Evolutionary conservation across 2,329 filamentous ascomycete genomes (phyloP).

Genomic region (Lithohypha guttulata): DNA sequence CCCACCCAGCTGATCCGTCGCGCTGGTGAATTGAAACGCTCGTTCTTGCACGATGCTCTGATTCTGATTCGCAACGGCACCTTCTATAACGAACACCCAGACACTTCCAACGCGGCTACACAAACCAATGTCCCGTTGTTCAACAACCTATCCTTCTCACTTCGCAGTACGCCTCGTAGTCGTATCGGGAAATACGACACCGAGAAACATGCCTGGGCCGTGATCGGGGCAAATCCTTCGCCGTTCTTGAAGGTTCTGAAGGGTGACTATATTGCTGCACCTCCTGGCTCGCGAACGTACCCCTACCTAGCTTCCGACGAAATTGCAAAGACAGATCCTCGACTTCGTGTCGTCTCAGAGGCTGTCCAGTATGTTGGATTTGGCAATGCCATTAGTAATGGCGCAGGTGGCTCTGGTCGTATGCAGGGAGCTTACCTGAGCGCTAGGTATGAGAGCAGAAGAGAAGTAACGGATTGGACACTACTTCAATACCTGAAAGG

Average conservation of each 20-base stretch:
- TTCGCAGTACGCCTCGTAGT: constrained; percentile 42
- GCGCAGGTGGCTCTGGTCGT: constrained; percentile 39
- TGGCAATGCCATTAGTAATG: constrained; percentile 55
- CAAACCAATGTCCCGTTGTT: constrained; percentile 76
- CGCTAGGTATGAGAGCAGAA: constrained; percentile 77
- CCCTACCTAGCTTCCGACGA: constrained; percentile 61
- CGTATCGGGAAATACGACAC: constrained; percentile 27
- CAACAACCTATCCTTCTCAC: constrained; percentile 54
- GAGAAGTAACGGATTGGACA: constrained; percentile 80
- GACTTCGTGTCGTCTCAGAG: constrained; percentile 47
- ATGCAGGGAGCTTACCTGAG: constrained; percentile 68
- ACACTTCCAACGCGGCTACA: constrained; percentile 33
- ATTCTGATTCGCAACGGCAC: constrained; percentile 67
- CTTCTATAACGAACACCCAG: constrained; percentile 68
- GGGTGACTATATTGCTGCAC: constrained; percentile 64
- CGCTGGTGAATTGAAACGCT: no score
- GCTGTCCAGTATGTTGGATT: constrained; percentile 90
- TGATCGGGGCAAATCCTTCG: constrained; percentile 70
- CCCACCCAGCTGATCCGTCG: no score
- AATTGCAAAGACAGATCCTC: constrained; percentile 40
- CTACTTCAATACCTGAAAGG: constrained; percentile 70
- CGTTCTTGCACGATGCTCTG: no score
- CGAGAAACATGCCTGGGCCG: constrained; percentile 58
- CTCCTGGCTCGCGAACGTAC: constrained; percentile 63
- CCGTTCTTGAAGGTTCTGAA: constrained; percentile 71